These are phyloP conservation scores for Globisporangium orthogonon DNA, from an alignment of 352 stramenopile genomes.

Conservation along the genomic window DNA sequence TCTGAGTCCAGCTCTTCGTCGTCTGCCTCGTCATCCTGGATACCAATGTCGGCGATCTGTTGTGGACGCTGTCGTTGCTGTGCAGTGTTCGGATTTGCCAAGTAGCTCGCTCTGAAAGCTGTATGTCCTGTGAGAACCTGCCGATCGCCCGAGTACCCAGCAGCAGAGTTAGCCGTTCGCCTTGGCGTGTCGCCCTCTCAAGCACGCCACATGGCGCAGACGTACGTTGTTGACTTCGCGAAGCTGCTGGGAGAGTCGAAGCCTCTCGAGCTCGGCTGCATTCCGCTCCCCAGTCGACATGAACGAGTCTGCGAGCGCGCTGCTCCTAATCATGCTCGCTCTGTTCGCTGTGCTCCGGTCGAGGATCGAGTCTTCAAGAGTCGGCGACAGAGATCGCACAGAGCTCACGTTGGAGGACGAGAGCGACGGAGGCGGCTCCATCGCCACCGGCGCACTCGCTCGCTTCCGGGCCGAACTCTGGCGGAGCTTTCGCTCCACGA, in stretches of 20 bases:
- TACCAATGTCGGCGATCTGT: background rate
- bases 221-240: slow-evolving; percentile 66
- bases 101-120: slow-evolving; percentile 46
- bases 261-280: slow-evolving; percentile 52
- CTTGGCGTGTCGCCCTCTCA: background rate
- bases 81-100: slow-evolving; percentile 15
- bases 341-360: slow-evolving; percentile 3
- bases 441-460: slow-evolving; percentile 10
- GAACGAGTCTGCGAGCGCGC: background rate
- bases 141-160: background rate
- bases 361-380: slow-evolving; percentile 28
- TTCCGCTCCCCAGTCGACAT: slow-evolving; percentile 45
- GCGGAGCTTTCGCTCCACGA: slow-evolving; percentile 59
- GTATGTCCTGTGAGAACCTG: background rate
- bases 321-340: background rate
- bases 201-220: slow-evolving; percentile 15
- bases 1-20: slow-evolving; percentile 16
- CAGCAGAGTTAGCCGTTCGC: background rate
- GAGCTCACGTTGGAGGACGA: slow-evolving; percentile 24
- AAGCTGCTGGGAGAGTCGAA: slow-evolving; percentile 53
- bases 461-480: slow-evolving; percentile 10
- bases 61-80: background rate
- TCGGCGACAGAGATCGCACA: slow-evolving; percentile 12
- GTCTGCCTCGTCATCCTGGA: background rate
- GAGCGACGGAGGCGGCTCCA: slow-evolving; percentile 40